Evolutionary conservation across 2,329 filamentous ascomycete genomes (phyloP), one percentile per base, ranked within the genome.

Genomic region (Penicillium occitanis): DNA sequence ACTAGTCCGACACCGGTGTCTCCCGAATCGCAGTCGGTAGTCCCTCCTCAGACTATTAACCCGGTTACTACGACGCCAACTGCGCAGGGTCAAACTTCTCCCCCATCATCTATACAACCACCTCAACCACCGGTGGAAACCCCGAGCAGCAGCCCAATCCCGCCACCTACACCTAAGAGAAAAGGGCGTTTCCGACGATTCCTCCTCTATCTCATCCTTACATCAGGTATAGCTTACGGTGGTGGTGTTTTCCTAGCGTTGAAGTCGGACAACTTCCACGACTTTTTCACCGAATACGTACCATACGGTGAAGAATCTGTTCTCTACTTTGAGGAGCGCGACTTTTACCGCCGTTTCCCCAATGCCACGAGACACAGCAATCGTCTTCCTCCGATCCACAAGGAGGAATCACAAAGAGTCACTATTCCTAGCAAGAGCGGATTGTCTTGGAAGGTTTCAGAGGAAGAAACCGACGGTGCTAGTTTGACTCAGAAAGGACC

Each of bases 271-370:
- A 97, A 92, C 81, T 99, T 98, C 86, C 94, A 99, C 81, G 95
- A 99, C 80, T 95, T 97, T 84, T 99, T 99, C 82, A 98, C 93
- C 73, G 93, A 97, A 81, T 99, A 94, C 78, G 82, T 99, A 19
- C 95, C 95, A 25, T 97, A 91, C 71, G 95, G 93, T 73, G 95
- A 99, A 81, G 92, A 97, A 76, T 91, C 91, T 19, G 94, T 99
- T 55, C 87, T 96, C 30, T 98, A 96, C 81, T 89, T 99, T 62
- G 95, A 99, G 80, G 95, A 99, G 81, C 87, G 90, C 71, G 93
- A 97, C 74, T 97, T 97, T 83, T 88, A 90, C 76, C 93, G 90
- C 80, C 89, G 91, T 66, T 97, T 97, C 82, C 88, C 87, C 8
- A 81, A 81, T 69, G 82, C 85, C 48, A 76, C 79, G 64, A 77